Percentiles rank a stretch among this genome's conserved stretches.
phyloP scores from a whole-genome alignment of 768 basidiomycete species.

The Rubroboletus pulcherrimus region DNA sequence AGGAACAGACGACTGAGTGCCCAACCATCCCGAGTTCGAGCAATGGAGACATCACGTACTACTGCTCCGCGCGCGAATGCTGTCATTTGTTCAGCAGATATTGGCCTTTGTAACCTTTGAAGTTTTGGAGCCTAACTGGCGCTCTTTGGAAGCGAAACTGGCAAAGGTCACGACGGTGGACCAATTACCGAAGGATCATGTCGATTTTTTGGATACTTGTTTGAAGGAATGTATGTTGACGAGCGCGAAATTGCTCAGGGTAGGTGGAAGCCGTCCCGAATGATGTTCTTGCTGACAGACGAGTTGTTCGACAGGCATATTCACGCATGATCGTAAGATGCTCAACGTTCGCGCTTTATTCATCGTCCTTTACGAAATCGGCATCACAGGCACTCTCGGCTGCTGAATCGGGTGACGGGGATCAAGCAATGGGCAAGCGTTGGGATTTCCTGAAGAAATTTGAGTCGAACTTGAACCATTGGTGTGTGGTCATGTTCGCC shows the following conservation, averaged over 20 bases:
- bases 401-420: slow-evolving; percentile 55
- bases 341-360: slow-evolving; percentile 85
- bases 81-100: slow-evolving; percentile 92
- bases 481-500: slow-evolving; percentile 43
- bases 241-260: slow-evolving; percentile 82
- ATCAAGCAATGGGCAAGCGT: slow-evolving; percentile 69
- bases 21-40: slow-evolving; percentile 64
- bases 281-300: background rate
- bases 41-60: slow-evolving; percentile 87
- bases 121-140: slow-evolving; percentile 95
- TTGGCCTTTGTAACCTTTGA: slow-evolving; percentile 91
- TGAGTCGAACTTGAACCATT: slow-evolving; percentile 92
- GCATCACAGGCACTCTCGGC: slow-evolving; percentile 71
- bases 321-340: slow-evolving; percentile 80
- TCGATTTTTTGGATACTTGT: slow-evolving; percentile 96
- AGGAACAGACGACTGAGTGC: slow-evolving; percentile 56
- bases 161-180: slow-evolving; percentile 91
- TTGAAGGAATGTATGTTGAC: slow-evolving; percentile 98
- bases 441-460: slow-evolving; percentile 89
- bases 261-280: slow-evolving; percentile 34
- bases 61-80: slow-evolving; percentile 84
- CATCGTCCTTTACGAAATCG: slow-evolving; percentile 75
- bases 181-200: slow-evolving; percentile 90
- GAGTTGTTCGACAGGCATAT: slow-evolving; percentile 49
- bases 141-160: slow-evolving; percentile 76